Percentiles rank a stretch among this genome's conserved stretches.
Evolutionary conservation across 2,329 filamentous ascomycete genomes (phyloP).

Genomic region (Botrytis porri): DNA sequence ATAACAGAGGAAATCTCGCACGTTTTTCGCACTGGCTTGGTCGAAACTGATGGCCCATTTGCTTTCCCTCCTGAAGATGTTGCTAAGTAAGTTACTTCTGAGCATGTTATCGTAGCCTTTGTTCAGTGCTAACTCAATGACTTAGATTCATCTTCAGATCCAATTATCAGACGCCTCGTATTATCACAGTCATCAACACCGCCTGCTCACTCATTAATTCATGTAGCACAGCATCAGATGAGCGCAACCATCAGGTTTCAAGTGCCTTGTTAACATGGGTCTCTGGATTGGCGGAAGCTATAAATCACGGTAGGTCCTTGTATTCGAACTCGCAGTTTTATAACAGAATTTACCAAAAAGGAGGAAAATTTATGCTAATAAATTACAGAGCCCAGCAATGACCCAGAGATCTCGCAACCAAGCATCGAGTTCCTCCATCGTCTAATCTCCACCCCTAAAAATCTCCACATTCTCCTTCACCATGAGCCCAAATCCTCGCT

Average conservation of each 20-base stretch:
- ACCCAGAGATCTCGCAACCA: slow-evolving; percentile 70
- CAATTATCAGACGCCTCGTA: slow-evolving; percentile 57
- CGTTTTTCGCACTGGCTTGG: slow-evolving; percentile 71
- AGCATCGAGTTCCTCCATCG: slow-evolving; percentile 70
- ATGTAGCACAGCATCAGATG: slow-evolving; percentile 47
- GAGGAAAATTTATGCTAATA: slow-evolving; percentile 14
- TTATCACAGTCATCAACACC: slow-evolving; percentile 68
- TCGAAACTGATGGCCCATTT: slow-evolving; percentile 74
- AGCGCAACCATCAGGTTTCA: slow-evolving; percentile 49
- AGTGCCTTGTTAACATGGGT: slow-evolving; percentile 59
- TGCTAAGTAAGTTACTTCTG: slow-evolving; percentile 43
- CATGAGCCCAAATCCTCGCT: slow-evolving; percentile 55
- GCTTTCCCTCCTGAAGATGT: slow-evolving; percentile 66
- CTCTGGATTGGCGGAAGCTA: slow-evolving; percentile 56
- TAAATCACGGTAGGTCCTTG: slow-evolving; percentile 50
- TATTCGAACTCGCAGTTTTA: neutral
- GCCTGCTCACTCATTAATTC: slow-evolving; percentile 68
- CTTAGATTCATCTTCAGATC: slow-evolving; percentile 57
- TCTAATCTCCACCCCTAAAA: slow-evolving; percentile 52
- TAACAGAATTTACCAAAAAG: neutral
- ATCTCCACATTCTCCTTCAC: slow-evolving; percentile 58
- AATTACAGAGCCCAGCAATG: slow-evolving; percentile 52
- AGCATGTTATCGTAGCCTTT: neutral
- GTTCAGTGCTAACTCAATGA: neutral
- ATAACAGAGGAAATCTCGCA: slow-evolving; percentile 69